These are phyloP conservation scores for Ananas comosus DNA, from an alignment of 176 grass and related monocot genomes.

Conservation along the genomic window DNA sequence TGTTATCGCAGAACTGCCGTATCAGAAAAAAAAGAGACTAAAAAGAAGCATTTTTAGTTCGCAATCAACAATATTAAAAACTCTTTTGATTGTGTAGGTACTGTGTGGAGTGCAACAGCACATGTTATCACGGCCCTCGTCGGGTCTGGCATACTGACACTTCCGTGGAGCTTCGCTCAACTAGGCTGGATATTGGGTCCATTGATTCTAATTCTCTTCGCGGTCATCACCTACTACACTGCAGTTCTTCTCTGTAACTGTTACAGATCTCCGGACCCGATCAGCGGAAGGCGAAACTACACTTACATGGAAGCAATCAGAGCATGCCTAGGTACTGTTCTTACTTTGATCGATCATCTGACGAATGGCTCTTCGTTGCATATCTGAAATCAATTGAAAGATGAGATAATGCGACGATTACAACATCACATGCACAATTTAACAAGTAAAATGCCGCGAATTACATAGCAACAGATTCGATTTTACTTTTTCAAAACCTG, in stretches of 20 bases:
- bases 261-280: slow-evolving; percentile 5
- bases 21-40: no score
- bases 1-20: no score
- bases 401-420: background rate
- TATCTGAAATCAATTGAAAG: no score
- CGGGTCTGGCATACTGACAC: background rate
- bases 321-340: slow-evolving; percentile 4
- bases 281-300: slow-evolving; percentile 1
- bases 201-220: background rate
- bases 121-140: slow-evolving; percentile 11
- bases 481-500: background rate
- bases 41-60: no score
- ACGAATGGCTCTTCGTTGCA: no score
- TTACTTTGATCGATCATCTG: background rate
- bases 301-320: slow-evolving; percentile 11
- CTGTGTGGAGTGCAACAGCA: slow-evolving; percentile 15
- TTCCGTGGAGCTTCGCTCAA: slow-evolving; percentile 16
- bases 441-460: background rate
- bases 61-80: background rate
- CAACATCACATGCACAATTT: background rate
- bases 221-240: slow-evolving; percentile 10
- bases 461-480: background rate
- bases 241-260: background rate
- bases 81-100: background rate
- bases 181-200: slow-evolving; percentile 15